phyloP scores from a whole-genome alignment of 768 basidiomycete genomes.

The Leccinum fibrillosum region DNA sequence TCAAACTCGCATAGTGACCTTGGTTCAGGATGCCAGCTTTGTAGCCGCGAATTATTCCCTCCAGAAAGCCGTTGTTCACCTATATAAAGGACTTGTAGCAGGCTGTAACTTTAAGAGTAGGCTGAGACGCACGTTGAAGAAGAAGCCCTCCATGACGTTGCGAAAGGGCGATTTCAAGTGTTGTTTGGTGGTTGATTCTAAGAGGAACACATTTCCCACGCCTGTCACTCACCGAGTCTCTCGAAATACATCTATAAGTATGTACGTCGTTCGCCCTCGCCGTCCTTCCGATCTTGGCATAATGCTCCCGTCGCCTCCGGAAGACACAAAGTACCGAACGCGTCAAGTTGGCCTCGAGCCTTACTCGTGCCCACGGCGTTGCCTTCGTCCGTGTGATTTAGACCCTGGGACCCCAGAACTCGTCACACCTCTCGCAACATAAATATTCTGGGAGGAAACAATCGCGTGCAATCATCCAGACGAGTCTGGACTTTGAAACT shows the following conservation, averaged over 20 bases:
- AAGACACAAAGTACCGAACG: too few relatives aligned
- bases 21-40: slow-evolving; percentile 89
- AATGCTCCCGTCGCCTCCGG: too few relatives aligned
- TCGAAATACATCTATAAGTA: too few relatives aligned
- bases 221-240: too few relatives aligned
- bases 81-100: slow-evolving; percentile 33
- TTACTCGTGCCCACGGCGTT: neutral
- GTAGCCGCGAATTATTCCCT: slow-evolving; percentile 87
- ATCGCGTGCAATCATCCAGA: neutral
- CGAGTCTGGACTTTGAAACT: neutral
- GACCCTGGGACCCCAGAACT: neutral
- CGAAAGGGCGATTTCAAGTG: neutral
- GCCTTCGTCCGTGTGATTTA: neutral
- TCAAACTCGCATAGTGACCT: slow-evolving; percentile 87
- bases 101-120: neutral
- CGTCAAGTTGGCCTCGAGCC: too few relatives aligned
- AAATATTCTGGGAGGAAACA: slow-evolving; percentile 42
- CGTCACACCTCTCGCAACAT: slow-evolving; percentile 41
- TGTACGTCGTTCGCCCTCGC: too few relatives aligned
- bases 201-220: slow-evolving; percentile 22
- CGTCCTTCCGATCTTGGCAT: too few relatives aligned
- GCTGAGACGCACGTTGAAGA: slow-evolving; percentile 70
- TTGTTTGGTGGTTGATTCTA: neutral
- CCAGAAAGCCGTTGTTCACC: slow-evolving; percentile 74
- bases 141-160: slow-evolving; percentile 72